Evolutionary conservation across 768 basidiomycete genomes (phyloP).

Genomic region (Dacryopinax spathularia): DNA sequence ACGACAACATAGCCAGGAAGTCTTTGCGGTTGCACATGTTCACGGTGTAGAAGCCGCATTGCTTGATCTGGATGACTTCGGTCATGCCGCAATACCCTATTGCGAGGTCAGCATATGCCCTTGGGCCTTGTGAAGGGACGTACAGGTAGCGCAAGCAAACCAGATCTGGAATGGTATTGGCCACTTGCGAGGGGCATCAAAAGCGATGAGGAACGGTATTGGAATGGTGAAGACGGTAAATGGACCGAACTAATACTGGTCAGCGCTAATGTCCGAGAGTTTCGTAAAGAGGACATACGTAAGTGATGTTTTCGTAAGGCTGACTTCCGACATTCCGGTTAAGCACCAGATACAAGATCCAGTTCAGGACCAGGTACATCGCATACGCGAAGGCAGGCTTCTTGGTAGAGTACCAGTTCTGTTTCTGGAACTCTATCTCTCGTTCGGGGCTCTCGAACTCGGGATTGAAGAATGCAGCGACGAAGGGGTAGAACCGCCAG

Average conservation of each 20-base stretch:
- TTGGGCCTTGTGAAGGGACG: constrained; percentile 2
- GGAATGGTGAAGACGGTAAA: constrained; percentile 16
- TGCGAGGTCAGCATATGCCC: background rate
- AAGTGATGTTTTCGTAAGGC: constrained; percentile 1
- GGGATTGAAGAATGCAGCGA: background rate
- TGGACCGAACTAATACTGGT: constrained; percentile 5
- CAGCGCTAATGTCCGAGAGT: background rate
- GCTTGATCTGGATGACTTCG: constrained; percentile 6
- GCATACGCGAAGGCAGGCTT: constrained; percentile 7
- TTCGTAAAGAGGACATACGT: background rate
- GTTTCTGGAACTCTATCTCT: constrained; percentile 17
- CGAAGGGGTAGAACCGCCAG: background rate
- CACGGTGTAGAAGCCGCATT: constrained; percentile 18
- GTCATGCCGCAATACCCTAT: background rate
- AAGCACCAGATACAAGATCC: constrained; percentile 6
- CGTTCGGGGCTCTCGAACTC: background rate
- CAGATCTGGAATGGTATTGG: constrained; percentile 21
- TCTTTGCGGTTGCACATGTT: constrained; percentile 21
- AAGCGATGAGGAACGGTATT: constrained; percentile 21
- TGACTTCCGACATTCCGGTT: background rate
- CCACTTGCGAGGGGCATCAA: constrained; percentile 20
- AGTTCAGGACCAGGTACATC: constrained; percentile 6
- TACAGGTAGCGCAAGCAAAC: constrained; percentile 19
- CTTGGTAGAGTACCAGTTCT: constrained; percentile 18
- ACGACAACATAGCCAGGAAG: constrained; percentile 20